A percentile compares a stretch with the other conserved stretches of the same genome.
These are phyloP conservation scores for Thymus quinquecostatus DNA, from an alignment of 257 asterid genomes.

Conservation along the genomic window DNA sequence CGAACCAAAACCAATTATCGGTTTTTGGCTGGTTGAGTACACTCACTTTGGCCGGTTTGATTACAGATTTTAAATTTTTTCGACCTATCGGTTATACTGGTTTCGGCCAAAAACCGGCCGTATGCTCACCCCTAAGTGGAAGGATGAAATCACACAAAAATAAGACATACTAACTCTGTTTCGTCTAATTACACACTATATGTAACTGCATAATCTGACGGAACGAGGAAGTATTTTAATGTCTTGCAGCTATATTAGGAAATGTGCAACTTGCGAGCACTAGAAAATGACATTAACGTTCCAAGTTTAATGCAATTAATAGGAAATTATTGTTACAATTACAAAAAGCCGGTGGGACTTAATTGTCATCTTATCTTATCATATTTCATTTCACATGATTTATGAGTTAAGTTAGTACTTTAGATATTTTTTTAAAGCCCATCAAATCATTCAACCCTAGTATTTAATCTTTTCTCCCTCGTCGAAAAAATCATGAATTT, in stretches of 20 bases:
- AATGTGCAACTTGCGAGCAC: constrained; percentile 18
- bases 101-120: too few species aligned
- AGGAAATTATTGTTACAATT: constrained; percentile 16
- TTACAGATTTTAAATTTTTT: too few species aligned
- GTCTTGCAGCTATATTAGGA: background rate
- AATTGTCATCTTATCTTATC: background rate
- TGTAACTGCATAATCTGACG: too few species aligned
- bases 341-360: background rate
- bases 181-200: too few species aligned
- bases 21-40: too few species aligned
- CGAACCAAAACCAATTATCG: too few species aligned
- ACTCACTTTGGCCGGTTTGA: too few species aligned
- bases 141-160: too few species aligned
- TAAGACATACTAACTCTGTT: too few species aligned
- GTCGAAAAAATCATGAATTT: background rate
- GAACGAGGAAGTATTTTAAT: background rate
- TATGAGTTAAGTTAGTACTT: background rate
- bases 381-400: constrained; percentile 28
- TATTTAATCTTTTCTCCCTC: too few species aligned
- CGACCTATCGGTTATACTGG: too few species aligned
- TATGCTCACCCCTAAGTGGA: too few species aligned
- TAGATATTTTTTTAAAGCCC: constrained; percentile 20
- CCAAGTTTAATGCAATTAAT: background rate
- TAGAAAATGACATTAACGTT: constrained; percentile 35
- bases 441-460: background rate